Base-by-base conservation (phyloP, 768 basidiomycete genomes). In the Russula sp. region DNA sequence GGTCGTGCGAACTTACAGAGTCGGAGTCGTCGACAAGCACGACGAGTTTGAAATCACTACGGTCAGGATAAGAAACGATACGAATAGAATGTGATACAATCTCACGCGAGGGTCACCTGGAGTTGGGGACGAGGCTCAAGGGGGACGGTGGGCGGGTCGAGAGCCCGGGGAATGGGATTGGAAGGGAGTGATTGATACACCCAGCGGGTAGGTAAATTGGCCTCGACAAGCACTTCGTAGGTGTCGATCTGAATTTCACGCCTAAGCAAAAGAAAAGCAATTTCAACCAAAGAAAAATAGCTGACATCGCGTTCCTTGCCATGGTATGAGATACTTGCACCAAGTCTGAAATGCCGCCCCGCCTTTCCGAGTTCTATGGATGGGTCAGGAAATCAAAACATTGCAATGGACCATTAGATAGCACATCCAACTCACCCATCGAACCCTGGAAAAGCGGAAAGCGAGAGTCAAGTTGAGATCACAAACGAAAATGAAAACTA, bases 31-130 rank as follows among this genome's bases (percentile, higher is more conserved):
- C 74, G 25, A 78, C 66, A 41, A 78, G 61, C 47, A 78, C 70
- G 43, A 78, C 75, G 14, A 77, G 75, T 63, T 78, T 78, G 68
- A 75, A 72, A 51, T 75, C 74, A 58, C 75, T 75, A 43, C n/a
- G 14, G 32, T 22, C 0, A 32, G n/a, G 16, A 16, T 62, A 9
- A 59, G 43, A 22, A 36, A 11, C n/a, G 1, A 54, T 54, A 20
- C 11, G 22, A 34, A 36, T 38, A 25, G 25, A 41, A 22, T 25
- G 14, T 1, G 20, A 34, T 14, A 32, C 8, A 1, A 59, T 41
- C 56, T 64, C 25, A 64, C 61, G 60, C 6, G 22, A 63, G 34
- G 55, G 41, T 51, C 48, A 25, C 9, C 11, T 34, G 18, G 10
- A 51, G 34, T 14, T 32, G 20, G n/a, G 34, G 1, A 16, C 25